These are phyloP conservation scores for Neoboletus brunneissimus DNA, from an alignment of 768 basidiomycete genomes.

Conservation along the genomic window DNA sequence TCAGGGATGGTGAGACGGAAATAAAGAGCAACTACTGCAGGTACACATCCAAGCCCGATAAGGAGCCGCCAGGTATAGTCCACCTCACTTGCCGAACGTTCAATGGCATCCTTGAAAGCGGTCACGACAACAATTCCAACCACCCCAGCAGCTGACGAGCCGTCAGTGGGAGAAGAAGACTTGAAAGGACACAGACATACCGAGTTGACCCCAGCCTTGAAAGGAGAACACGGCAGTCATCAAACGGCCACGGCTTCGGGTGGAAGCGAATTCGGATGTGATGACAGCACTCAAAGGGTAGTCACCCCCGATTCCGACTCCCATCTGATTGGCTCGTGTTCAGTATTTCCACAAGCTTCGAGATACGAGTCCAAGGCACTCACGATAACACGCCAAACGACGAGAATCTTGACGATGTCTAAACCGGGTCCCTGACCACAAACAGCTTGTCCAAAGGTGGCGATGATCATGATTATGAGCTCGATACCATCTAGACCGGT, in stretches of 20 bases:
- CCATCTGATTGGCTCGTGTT: constrained; percentile 51
- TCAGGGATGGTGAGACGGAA: constrained; percentile 89
- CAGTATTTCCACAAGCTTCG: background rate
- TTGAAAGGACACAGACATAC: constrained; percentile 35
- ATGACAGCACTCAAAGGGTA: constrained; percentile 82
- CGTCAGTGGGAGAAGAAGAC: background rate
- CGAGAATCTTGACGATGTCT: constrained; percentile 63
- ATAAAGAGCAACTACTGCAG: constrained; percentile 74
- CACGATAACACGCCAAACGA: constrained; percentile 77
- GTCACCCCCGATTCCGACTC: constrained; percentile 81
- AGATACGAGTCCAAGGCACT: constrained; percentile 4
- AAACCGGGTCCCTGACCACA: constrained; percentile 61
- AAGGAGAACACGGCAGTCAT: constrained; percentile 83
- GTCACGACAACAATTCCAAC: constrained; percentile 58
- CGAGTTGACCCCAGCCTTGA: constrained; percentile 85
- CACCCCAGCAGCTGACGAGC: constrained; percentile 52
- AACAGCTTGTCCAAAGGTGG: constrained; percentile 75
- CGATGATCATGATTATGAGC: constrained; percentile 73
- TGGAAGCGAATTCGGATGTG: constrained; percentile 82
- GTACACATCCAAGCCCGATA: constrained; percentile 81
- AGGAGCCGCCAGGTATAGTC: constrained; percentile 82
- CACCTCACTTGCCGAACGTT: constrained; percentile 38
- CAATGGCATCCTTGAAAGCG: constrained; percentile 59
- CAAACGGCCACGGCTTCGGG: constrained; percentile 70
- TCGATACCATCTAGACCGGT: constrained; percentile 40